phyloP scores from a whole-genome alignment of 2,329 filamentous ascomycete genomes.

The Moelleriella libera region DNA sequence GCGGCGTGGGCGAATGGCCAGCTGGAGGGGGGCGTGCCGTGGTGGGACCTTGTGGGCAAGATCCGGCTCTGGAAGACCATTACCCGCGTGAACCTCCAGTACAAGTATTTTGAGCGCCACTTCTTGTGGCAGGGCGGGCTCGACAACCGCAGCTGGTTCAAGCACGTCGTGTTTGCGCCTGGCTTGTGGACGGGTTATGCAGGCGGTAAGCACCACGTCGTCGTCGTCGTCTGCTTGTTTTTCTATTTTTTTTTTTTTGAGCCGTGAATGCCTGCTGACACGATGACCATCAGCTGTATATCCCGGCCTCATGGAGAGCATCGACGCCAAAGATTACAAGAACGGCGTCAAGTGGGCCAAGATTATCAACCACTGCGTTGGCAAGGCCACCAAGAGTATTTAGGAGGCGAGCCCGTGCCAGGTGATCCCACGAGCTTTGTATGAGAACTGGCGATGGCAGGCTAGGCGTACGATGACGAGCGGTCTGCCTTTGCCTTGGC shows the following conservation, averaged over 20 bases:
- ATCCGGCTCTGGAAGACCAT: conserved; percentile 50
- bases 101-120: conserved; percentile 69
- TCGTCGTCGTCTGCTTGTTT: not conserved
- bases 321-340: conserved; percentile 41
- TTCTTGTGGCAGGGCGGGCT: conserved; percentile 67
- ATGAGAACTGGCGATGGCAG: no score
- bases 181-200: conserved; percentile 86
- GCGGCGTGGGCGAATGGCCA: conserved; percentile 28
- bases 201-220: conserved; percentile 38
- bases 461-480: no score
- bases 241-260: not conserved
- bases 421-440: no score
- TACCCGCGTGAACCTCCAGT: conserved; percentile 58
- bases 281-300: conserved; percentile 34
- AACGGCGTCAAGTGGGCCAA: conserved; percentile 44
- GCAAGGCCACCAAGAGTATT: conserved; percentile 28
- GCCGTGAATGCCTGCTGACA: not conserved
- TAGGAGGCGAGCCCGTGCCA: no score
- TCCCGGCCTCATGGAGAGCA: conserved; percentile 47
- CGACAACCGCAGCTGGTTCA: conserved; percentile 76
- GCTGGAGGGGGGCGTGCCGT: conserved; percentile 44
- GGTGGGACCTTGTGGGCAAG: conserved; percentile 65
- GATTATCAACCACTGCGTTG: conserved; percentile 40
- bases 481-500: no score
- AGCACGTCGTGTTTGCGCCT: conserved; percentile 87